Evolutionary conservation across 2,329 filamentous ascomycete genomes (phyloP), one percentile per base, ranked within the genome.

Genomic region (Rhexocercosporidium sp.): DNA sequence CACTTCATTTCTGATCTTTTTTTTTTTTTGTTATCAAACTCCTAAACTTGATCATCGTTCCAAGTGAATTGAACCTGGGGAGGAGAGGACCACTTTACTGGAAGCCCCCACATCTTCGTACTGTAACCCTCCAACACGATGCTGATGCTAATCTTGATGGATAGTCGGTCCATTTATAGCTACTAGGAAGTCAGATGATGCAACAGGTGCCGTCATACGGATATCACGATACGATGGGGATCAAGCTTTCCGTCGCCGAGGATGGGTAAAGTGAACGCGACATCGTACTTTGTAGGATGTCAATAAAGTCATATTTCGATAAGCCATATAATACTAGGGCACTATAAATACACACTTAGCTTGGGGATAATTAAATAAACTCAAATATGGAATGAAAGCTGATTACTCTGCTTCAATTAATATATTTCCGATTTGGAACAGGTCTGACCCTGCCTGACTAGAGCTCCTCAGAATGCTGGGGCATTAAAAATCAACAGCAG

Each of bases 281-380:
- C n/a, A n/a, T n/a, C n/a, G n/a, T n/a, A n/a, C n/a, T n/a, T n/a
- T n/a, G n/a, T n/a, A n/a, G n/a, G n/a, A n/a, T 27, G 20, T 53
- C 61, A 63, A 54, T 39, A 34, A 22, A 56, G 37, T 31, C 44
- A 56, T 56, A 63, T 63, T 56, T 56, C 54, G 31, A 54, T 22
- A 60, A 53, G 63, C 25, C 46, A 53, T 54, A n/a, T 25, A 54
- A 54, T 54, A 62, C 34, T 53, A 53, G 8, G 12, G 5, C 31
- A 25, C 27, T 25, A 49, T 49, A 25, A 25, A 49, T 25, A 49
- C 46, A 49, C 25, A 12, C 20, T 49, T 3, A 41, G 20, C 37
- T 60, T 25, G 31, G 18, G 22, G 9, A 25, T 34, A 54, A 41
- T 49, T 37, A 44, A 27, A 27, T 31, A 44, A 37, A 9, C 27